phyloP scores from a whole-genome alignment of 257 asterid species.

The Solanum appendiculatum region DNA sequence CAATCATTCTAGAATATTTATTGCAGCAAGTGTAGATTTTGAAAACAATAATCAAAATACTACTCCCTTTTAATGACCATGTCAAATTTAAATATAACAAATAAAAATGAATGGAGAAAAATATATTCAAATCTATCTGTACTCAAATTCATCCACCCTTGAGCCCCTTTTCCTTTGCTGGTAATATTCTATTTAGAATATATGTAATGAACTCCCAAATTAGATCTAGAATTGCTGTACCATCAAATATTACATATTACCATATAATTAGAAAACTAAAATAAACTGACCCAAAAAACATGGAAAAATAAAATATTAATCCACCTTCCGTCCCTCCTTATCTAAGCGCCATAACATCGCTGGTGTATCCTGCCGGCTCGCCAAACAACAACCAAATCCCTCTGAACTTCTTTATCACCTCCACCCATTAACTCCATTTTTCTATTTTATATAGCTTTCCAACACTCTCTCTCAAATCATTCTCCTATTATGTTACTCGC shows the following conservation, averaged over 20 bases:
- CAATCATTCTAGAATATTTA: no score
- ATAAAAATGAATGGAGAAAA: no score
- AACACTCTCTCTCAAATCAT: neutral
- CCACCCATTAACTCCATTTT: neutral
- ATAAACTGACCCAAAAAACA: neutral
- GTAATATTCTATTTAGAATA: neutral
- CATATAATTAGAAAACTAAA: neutral
- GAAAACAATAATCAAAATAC: no score
- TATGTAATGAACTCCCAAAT: neutral
- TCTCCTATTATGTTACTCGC: neutral
- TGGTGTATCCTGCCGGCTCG: neutral
- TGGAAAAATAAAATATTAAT: neutral
- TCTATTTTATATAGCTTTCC: neutral
- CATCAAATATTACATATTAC: neutral
- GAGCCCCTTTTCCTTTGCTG: neutral
- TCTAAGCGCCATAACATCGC: neutral
- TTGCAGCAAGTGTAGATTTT: no score
- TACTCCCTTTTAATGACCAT: no score
- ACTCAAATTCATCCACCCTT: neutral
- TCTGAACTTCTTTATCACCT: neutral
- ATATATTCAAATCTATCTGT: neutral
- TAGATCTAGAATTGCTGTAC: neutral
- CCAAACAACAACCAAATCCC: neutral
- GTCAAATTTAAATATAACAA: no score
- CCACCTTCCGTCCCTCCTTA: neutral